These are phyloP conservation scores for Neofusicoccum cordaticola DNA, from an alignment of 2,329 filamentous ascomycete genomes.

Conservation along the genomic window DNA sequence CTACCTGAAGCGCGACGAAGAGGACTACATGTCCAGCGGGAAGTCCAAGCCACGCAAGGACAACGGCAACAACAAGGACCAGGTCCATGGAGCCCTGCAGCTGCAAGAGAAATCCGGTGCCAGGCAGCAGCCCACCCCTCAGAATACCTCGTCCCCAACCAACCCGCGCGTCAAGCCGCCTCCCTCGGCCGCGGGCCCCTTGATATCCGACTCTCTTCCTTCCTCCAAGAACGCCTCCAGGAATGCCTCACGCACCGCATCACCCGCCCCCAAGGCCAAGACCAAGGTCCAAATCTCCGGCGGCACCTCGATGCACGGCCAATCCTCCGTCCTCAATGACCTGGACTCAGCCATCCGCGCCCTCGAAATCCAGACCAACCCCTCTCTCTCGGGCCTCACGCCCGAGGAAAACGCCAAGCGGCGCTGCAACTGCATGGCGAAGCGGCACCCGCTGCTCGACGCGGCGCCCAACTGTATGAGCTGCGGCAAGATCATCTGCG, in stretches of 20 bases:
- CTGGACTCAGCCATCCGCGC: constrained; percentile 77
- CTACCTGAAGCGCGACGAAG: constrained; percentile 72
- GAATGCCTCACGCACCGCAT: constrained; percentile 46
- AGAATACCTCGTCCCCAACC: constrained; percentile 25
- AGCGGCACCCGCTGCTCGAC: constrained; percentile 81
- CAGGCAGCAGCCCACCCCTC: constrained; percentile 28
- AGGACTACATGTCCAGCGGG: constrained; percentile 65
- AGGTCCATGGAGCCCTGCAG: constrained; percentile 43
- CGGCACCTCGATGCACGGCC: constrained; percentile 77
- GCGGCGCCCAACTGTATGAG: constrained; percentile 89
- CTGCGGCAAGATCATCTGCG: constrained; percentile 93
- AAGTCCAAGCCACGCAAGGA: constrained; percentile 41
- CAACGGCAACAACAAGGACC: constrained; percentile 25
- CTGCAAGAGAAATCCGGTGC: constrained; percentile 53
- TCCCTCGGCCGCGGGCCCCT: constrained; percentile 69
- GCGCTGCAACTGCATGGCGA: constrained; percentile 83
- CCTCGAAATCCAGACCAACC: constrained; percentile 90
- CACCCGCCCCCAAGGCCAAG: constrained; percentile 46
- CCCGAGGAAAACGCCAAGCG: constrained; percentile 56
- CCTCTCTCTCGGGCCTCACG: constrained; percentile 53
- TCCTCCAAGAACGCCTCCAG: constrained; percentile 24
- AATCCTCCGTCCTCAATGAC: constrained; percentile 68
- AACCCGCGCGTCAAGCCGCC: constrained; percentile 50
- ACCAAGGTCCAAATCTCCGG: constrained; percentile 72
- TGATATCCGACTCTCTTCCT: constrained; percentile 69